Evolutionary conservation across 495 filamentous ascomycete species (phyloP), one percentile per base, ranked within the genome.

Genomic region (Margaritispora aquatica): DNA sequence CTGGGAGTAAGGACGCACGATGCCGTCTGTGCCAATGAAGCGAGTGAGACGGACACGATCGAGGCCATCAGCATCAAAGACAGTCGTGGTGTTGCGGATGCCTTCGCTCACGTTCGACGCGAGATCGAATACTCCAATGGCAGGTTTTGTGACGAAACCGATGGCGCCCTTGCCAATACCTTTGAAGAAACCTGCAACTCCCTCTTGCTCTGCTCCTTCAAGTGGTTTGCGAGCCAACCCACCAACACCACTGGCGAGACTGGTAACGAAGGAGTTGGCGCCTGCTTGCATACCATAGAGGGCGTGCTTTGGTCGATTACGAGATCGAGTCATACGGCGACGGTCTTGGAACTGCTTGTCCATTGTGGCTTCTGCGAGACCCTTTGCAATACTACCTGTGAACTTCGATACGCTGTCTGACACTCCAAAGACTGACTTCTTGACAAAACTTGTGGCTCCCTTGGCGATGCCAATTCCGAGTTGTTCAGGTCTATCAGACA

Each of bases 261-360:
- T 95, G 49, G 79, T 92, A 54, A 92, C 89, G 63, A 98, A 93
- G 17, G 92, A 94, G 72, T 94, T 96, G 41, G 94, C 94, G 48
- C 94, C 94, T 21, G 93, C 88, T 1, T 92, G 96, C 60, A 98
- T 92, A 58, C 94, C 94, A 63, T 96, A 98, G 10, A 98, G 77
- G 20, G 94, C 94, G 70, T 98, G 94, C 73, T 97, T 97, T 0
- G 94, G 94, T 41, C 94, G 81, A 70, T 98, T 98, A 24, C 94
- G 84, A 23, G 92, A 88, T 53, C 91, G 86, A 1, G 92, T 90
- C 79, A 97, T 97, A 46, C 94, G 89, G 50, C 94, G 86, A 64
- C 92, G 84, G 70, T 97, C 90, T 71, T 98, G 94, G 74, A 96
- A 98, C 68, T 98, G 93, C 71, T 98, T 97, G 75, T 98, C 94